Evolutionary conservation across 805 yeast species (phyloP).

Genomic region (Candida namnaoensis): DNA sequence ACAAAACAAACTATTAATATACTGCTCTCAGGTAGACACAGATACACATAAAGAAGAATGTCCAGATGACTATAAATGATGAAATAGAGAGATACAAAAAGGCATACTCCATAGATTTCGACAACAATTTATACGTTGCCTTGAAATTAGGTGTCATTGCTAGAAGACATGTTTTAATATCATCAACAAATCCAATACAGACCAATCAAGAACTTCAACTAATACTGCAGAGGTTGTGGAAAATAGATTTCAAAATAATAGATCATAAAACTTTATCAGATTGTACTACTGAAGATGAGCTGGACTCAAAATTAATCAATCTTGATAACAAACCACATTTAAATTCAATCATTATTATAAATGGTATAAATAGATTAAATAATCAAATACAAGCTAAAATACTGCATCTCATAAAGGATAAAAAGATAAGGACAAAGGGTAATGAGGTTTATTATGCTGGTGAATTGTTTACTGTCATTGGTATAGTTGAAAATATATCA

Average conservation of each 20-base stretch:
- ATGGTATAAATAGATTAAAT: conserved; percentile 6
- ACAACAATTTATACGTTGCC: conserved; percentile 12
- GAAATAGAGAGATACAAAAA: neutral
- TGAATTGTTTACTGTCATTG: conserved; percentile 10
- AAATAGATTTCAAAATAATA: neutral
- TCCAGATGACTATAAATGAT: neutral
- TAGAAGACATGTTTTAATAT: conserved; percentile 16
- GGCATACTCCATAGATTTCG: conserved; percentile 3
- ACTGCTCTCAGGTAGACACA: no score
- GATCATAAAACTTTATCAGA: neutral
- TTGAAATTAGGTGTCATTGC: conserved; percentile 18
- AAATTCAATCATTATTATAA: conserved; percentile 3
- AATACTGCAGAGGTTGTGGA: conserved; percentile 6
- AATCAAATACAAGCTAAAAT: neutral
- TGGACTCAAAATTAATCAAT: no score
- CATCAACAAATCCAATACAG: conserved; percentile 8
- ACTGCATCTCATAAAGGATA: conserved; percentile 3
- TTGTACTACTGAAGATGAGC: neutral
- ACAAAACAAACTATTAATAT: no score
- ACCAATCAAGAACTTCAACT: conserved; percentile 11
- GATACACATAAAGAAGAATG: no score
- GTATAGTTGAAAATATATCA: conserved; percentile 12
- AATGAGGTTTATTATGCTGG: neutral
- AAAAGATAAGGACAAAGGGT: neutral
- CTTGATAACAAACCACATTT: neutral